These are phyloP conservation scores for Penicillium sp. DNA, from an alignment of 2,329 filamentous ascomycete species.

Conservation along the genomic window DNA sequence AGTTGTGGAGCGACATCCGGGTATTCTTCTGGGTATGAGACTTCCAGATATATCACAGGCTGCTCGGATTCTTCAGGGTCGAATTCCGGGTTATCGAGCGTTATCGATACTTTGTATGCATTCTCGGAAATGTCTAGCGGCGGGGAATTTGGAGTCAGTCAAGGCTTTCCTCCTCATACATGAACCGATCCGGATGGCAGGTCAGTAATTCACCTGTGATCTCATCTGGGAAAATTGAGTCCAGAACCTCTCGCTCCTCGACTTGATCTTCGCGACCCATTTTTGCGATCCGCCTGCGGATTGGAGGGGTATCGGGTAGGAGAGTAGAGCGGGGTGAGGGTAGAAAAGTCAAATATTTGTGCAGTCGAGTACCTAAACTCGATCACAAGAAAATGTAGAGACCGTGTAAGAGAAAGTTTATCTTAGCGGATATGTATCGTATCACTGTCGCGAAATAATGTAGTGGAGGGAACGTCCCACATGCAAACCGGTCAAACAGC, in stretches of 20 bases:
- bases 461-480: constrained; percentile 26
- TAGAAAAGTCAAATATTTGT: neutral
- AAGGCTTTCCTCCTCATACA: neutral
- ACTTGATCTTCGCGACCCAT: constrained; percentile 76
- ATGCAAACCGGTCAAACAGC: constrained; percentile 46
- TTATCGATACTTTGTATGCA: constrained; percentile 81
- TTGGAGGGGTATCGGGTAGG: constrained; percentile 29
- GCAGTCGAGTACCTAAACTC: neutral
- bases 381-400: neutral
- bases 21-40: constrained; percentile 87
- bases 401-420: neutral
- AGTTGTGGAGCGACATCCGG: constrained; percentile 83
- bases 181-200: neutral
- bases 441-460: constrained; percentile 10
- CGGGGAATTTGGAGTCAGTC: constrained; percentile 1
- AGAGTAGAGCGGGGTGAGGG: constrained; percentile 1
- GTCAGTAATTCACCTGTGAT: constrained; percentile 69
- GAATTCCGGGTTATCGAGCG: constrained; percentile 73
- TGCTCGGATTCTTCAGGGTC: constrained; percentile 62
- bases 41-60: constrained; percentile 74
- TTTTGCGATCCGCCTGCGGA: constrained; percentile 30
- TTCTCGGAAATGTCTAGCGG: constrained; percentile 78
- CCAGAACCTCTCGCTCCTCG: constrained; percentile 95
- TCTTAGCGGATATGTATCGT: constrained; percentile 10
- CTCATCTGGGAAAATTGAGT: constrained; percentile 97